Evolutionary conservation across 306 rosid species (phyloP).

Genomic region (Hippophae rhamnoides): DNA sequence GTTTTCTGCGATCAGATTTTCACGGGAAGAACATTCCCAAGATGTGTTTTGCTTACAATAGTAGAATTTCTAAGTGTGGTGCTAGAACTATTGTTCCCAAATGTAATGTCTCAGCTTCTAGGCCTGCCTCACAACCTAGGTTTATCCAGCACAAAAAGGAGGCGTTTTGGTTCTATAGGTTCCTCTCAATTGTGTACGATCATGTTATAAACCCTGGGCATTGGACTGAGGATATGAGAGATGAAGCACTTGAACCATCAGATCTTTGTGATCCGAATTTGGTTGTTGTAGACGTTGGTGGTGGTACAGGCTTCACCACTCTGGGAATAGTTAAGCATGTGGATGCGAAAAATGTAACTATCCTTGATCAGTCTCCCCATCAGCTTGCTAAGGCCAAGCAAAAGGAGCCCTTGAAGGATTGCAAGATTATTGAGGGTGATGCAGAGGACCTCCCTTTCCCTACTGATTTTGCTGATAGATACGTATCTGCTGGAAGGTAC

Average conservation of each 20-base stretch:
- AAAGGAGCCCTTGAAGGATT: slow-evolving; percentile 76
- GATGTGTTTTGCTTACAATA: slow-evolving; percentile 21
- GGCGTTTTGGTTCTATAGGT: slow-evolving; percentile 92
- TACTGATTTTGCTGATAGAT: slow-evolving; percentile 88
- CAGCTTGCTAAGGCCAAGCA: slow-evolving; percentile 92
- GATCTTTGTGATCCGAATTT: slow-evolving; percentile 57
- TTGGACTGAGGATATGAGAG: slow-evolving; percentile 97
- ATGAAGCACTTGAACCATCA: slow-evolving; percentile 89
- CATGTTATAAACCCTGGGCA: slow-evolving; percentile 86
- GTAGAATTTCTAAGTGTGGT: slow-evolving; percentile 29
- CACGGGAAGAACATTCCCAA: slow-evolving; percentile 33
- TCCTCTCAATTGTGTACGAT: slow-evolving; percentile 87
- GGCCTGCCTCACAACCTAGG: slow-evolving; percentile 85
- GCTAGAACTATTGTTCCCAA: slow-evolving; percentile 21
- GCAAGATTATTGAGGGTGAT: slow-evolving; percentile 82
- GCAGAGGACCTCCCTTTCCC: slow-evolving; percentile 83
- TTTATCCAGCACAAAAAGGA: slow-evolving; percentile 90
- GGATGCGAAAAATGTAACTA: slow-evolving; percentile 85
- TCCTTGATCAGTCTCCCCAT: slow-evolving; percentile 90
- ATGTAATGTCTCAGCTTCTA: slow-evolving; percentile 58
- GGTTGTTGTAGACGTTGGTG: slow-evolving; percentile 84
- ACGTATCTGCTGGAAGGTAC: slow-evolving; percentile 88
- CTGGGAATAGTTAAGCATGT: slow-evolving; percentile 82
- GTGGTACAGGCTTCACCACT: slow-evolving; percentile 89
- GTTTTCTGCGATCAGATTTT: slow-evolving; percentile 41